Percentiles rank a stretch among this genome's conserved stretches.
phyloP scores from a whole-genome alignment of 2,329 filamentous ascomycete species.

The Fusarium albosuccineum region DNA sequence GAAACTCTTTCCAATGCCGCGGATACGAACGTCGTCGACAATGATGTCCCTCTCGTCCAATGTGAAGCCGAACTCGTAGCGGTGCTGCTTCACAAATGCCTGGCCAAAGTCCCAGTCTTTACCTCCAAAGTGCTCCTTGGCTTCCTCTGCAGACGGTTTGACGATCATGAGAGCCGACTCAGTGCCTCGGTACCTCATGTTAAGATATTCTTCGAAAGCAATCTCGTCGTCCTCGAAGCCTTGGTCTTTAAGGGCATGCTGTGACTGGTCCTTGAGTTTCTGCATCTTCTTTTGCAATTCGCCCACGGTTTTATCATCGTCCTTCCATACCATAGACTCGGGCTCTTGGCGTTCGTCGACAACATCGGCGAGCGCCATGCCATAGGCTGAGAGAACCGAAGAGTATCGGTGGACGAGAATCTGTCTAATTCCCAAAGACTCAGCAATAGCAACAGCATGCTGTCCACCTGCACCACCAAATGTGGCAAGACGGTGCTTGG shows the following conservation, averaged over 20 bases:
- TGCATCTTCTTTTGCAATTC: conserved; percentile 81
- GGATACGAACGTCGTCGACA: conserved; percentile 87
- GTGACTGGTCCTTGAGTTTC: conserved; percentile 82
- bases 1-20: conserved; percentile 91
- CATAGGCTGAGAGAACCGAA: conserved; percentile 89
- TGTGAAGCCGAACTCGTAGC: conserved; percentile 94
- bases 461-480: conserved; percentile 94
- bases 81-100: conserved; percentile 88
- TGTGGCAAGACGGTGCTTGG: conserved; percentile 88
- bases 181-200: conserved; percentile 92
- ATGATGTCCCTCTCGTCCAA: conserved; percentile 87
- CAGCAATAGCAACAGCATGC: conserved; percentile 91
- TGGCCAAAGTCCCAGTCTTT: conserved; percentile 86
- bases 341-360: conserved; percentile 92
- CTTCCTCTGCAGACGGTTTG: conserved; percentile 75
- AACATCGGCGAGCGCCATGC: conserved; percentile 93
- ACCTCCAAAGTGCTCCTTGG: conserved; percentile 68
- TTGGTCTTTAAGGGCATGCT: conserved; percentile 76
- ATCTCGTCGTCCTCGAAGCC: conserved; percentile 83
- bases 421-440: conserved; percentile 85
- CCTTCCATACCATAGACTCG: conserved; percentile 72
- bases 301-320: conserved; percentile 67
- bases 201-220: conserved; percentile 90
- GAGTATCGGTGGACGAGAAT: conserved; percentile 90
- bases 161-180: conserved; percentile 93